A percentile compares a stretch with the other conserved stretches of the same genome.
These are phyloP conservation scores for Cyberlindnera amylophila DNA, from an alignment of 805 yeast genomes.

Conservation along the genomic window DNA sequence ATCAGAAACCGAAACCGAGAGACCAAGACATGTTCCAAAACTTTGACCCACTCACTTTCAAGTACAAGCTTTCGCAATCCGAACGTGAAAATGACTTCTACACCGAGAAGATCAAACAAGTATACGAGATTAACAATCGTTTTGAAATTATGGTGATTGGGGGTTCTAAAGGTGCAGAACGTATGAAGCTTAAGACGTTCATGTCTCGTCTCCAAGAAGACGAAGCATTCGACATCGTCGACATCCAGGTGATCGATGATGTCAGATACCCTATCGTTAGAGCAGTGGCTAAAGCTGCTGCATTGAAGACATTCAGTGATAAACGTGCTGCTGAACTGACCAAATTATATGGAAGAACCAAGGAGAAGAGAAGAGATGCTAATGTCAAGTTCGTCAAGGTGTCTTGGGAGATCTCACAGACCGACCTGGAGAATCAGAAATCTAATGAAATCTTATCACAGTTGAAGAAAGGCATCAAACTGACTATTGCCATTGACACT, in stretches of 20 bases:
- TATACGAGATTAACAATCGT: slow-evolving; percentile 11
- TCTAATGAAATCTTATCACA: slow-evolving; percentile 44
- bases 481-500: slow-evolving; percentile 37
- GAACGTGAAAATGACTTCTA: slow-evolving; percentile 23
- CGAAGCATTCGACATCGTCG: slow-evolving; percentile 21
- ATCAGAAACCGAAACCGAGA: slow-evolving; percentile 6
- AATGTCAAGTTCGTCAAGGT: slow-evolving; percentile 45
- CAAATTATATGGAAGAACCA: slow-evolving; percentile 25
- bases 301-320: slow-evolving; percentile 30
- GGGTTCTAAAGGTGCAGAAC: slow-evolving; percentile 11
- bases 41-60: slow-evolving; percentile 20
- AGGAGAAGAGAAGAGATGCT: slow-evolving; percentile 26
- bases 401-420: slow-evolving; percentile 53
- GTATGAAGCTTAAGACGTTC: slow-evolving; percentile 11
- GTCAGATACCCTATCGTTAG: slow-evolving; percentile 14
- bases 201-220: slow-evolving; percentile 11
- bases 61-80: slow-evolving; percentile 12
- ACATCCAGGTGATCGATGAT: slow-evolving; percentile 12
- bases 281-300: slow-evolving; percentile 15
- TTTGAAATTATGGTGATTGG: slow-evolving; percentile 14
- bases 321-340: slow-evolving; percentile 19
- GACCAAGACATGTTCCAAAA: slow-evolving; percentile 9
- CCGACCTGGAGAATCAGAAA: slow-evolving; percentile 52
- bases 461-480: slow-evolving; percentile 39
- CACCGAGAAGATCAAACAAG: slow-evolving; percentile 19